phyloP scores from a whole-genome alignment of 169 alveolate species.

The Eimeria acervulina region DNA sequence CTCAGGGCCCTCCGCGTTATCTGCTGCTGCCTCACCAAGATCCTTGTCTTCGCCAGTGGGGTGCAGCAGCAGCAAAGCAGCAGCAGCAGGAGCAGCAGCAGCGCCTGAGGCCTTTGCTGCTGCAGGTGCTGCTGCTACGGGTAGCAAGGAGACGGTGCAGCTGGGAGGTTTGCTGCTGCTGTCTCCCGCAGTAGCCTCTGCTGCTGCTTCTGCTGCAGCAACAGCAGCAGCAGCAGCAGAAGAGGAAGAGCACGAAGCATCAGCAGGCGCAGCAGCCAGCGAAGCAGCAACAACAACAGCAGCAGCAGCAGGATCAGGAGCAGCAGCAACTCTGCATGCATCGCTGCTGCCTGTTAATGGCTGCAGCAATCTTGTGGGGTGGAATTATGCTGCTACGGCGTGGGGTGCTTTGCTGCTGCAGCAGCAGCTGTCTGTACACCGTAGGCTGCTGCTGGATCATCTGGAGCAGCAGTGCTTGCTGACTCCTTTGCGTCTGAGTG shows the following conservation, averaged over 20 bases:
- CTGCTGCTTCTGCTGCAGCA: constrained; percentile 8
- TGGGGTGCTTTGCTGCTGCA: constrained; percentile 43
- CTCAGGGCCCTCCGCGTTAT: neutral
- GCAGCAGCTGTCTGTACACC: neutral
- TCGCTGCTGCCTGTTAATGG: neutral
- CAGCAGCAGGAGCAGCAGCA: too few species aligned
- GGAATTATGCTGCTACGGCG: constrained; percentile 33
- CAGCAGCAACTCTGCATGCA: neutral
- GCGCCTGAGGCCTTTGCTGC: neutral
- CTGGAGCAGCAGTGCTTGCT: constrained; percentile 4
- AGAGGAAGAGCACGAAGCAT: neutral
- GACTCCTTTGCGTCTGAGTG: neutral
- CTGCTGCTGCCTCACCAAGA: neutral
- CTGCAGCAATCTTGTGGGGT: neutral
- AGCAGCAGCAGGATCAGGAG: neutral
- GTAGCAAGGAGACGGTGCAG: constrained; percentile 36
- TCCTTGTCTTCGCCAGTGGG: neutral
- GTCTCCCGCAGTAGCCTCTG: neutral
- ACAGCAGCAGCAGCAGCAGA: neutral
- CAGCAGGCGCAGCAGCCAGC: neutral
- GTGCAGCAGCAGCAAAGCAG: neutral
- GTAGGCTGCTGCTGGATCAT: constrained; percentile 51
- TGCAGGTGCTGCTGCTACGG: neutral
- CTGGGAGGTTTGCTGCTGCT: constrained; percentile 20
- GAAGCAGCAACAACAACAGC: neutral